Evolutionary conservation across 495 filamentous ascomycete genomes (phyloP).

Genomic region (Cairneyella variabilis): DNA sequence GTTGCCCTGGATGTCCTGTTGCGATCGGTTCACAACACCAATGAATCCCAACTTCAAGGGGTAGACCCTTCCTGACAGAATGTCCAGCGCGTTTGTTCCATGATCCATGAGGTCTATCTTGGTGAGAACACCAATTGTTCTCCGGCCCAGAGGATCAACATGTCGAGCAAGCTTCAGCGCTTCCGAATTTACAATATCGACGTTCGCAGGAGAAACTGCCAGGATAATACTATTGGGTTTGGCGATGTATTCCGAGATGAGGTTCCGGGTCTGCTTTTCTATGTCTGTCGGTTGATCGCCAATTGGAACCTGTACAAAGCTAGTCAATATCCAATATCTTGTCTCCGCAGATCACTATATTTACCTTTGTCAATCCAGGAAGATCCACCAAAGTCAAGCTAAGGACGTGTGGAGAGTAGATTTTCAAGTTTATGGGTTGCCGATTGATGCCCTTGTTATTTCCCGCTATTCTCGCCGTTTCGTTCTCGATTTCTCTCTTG

Average conservation of each 20-base stretch:
- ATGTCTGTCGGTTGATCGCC: constrained; percentile 98
- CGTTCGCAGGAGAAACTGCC: constrained; percentile 95
- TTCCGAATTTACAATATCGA: constrained; percentile 98
- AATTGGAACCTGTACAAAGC: constrained; percentile 67
- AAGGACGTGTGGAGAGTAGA: constrained; percentile 95
- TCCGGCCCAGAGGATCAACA: constrained; percentile 90
- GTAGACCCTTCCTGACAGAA: constrained; percentile 93
- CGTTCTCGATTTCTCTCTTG: constrained; percentile 95
- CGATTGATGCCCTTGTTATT: constrained; percentile 98
- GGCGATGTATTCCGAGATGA: constrained; percentile 97
- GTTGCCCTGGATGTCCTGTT: constrained; percentile 96
- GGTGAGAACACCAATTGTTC: constrained; percentile 95
- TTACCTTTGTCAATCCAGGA: constrained; percentile 91
- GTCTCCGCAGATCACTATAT: neutral
- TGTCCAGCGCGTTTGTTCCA: constrained; percentile 96
- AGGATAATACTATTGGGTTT: constrained; percentile 99
- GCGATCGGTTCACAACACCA: constrained; percentile 94
- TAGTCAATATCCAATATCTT: constrained; percentile 3
- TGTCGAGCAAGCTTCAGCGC: constrained; percentile 94
- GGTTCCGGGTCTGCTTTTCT: constrained; percentile 94
- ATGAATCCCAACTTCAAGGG: constrained; percentile 97
- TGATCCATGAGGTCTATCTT: constrained; percentile 99
- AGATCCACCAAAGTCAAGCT: constrained; percentile 96
- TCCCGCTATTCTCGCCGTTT: constrained; percentile 91
- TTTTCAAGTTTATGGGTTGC: constrained; percentile 97